Percentiles rank a stretch among this genome's conserved stretches.
These are phyloP conservation scores for Triticum aestivum DNA, from an alignment of 176 grass and related monocot species.

Conservation along the genomic window DNA sequence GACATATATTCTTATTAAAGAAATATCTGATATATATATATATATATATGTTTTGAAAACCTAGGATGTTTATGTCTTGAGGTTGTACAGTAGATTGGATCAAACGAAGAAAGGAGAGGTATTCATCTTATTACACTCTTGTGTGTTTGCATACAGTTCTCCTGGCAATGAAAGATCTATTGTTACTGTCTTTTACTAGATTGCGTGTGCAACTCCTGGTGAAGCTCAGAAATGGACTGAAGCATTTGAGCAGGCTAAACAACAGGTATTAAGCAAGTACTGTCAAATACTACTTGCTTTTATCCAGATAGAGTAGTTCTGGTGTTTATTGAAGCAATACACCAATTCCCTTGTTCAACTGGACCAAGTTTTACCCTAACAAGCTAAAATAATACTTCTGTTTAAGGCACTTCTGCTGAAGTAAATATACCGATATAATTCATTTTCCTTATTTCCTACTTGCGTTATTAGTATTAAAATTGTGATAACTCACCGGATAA, in stretches of 20 bases:
- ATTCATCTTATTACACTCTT: slow-evolving; percentile 6
- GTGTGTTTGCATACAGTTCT: slow-evolving; percentile 20
- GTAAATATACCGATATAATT: background rate
- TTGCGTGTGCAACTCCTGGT: slow-evolving; percentile 69
- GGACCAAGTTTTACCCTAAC: background rate
- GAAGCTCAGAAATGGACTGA: slow-evolving; percentile 79
- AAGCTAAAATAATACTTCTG: background rate
- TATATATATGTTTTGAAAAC: slow-evolving; percentile 31
- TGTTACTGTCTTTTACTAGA: slow-evolving; percentile 45
- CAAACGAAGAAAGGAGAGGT: slow-evolving; percentile 97
- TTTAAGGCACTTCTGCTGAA: background rate
- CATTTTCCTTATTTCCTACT: background rate
- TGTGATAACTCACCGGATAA: background rate
- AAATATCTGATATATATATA: slow-evolving; percentile 15
- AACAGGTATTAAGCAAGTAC: slow-evolving; percentile 53
- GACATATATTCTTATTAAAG: background rate
- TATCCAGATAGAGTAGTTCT: background rate
- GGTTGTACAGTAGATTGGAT: slow-evolving; percentile 70
- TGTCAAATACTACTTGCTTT: slow-evolving; percentile 5
- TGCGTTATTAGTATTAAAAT: background rate
- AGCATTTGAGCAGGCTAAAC: slow-evolving; percentile 92
- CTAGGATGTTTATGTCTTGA: slow-evolving; percentile 75
- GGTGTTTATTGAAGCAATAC: background rate
- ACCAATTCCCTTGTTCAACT: slow-evolving; percentile 1
- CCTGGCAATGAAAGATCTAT: slow-evolving; percentile 8